Evolutionary conservation across 257 asterid genomes (phyloP).

Genomic region (Craterostigma plantagineum): DNA sequence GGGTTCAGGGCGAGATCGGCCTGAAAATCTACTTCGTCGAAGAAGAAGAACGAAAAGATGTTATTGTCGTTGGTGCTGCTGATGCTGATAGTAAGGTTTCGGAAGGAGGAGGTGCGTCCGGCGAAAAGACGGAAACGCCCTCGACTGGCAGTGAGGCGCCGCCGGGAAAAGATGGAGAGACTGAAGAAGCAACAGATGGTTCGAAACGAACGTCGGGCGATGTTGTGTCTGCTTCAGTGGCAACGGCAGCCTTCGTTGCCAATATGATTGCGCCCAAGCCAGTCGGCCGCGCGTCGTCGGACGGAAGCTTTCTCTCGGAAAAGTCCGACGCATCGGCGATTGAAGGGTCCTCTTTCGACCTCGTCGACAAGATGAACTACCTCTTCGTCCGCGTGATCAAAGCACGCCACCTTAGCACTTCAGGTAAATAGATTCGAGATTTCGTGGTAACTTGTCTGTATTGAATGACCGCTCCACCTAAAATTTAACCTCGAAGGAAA

Average conservation of each 20-base stretch:
- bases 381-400: slow-evolving; percentile 58
- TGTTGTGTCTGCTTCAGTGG: slow-evolving; percentile 13
- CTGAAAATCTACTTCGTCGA: slow-evolving; percentile 69
- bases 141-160: slow-evolving; percentile 14
- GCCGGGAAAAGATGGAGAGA: slow-evolving; percentile 10
- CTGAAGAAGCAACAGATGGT: too few species aligned
- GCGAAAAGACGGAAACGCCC: too few species aligned
- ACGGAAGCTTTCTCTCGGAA: slow-evolving; percentile 50
- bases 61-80: too few species aligned
- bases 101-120: too few species aligned
- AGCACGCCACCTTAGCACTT: slow-evolving; percentile 38
- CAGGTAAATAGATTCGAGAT: too few species aligned
- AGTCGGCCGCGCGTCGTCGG: slow-evolving; percentile 15
- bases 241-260: slow-evolving; percentile 39
- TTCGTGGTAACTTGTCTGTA: too few species aligned
- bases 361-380: slow-evolving; percentile 86
- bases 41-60: slow-evolving; percentile 11
- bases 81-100: too few species aligned
- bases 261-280: slow-evolving; percentile 17
- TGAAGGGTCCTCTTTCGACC: slow-evolving; percentile 42
- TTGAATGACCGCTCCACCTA: too few species aligned
- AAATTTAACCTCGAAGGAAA: too few species aligned
- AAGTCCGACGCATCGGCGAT: slow-evolving; percentile 29
- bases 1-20: slow-evolving; percentile 73
- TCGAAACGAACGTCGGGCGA: too few species aligned